Evolutionary conservation across 1,139 yeast genomes (phyloP).

Genomic region (Hansenula anomala): DNA sequence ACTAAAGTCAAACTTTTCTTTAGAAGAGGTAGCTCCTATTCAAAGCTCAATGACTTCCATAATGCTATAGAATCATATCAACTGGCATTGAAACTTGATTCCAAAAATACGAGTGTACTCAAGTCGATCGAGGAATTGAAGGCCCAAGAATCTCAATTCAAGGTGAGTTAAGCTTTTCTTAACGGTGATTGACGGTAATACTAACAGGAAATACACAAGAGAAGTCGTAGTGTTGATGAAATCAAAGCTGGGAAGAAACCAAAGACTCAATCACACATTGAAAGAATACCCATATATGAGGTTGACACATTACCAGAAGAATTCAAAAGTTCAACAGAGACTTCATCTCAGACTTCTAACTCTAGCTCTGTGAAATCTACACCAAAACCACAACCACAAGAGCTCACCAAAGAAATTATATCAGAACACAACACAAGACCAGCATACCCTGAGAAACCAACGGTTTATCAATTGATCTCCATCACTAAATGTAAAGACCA

Average conservation of each 20-base stretch:
- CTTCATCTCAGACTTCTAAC: too few relatives aligned
- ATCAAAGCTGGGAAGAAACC: slow-evolving; percentile 10
- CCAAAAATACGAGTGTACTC: slow-evolving; percentile 33
- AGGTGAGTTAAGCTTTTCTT: not conserved
- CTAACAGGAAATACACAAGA: too few relatives aligned
- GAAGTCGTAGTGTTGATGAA: slow-evolving; percentile 18
- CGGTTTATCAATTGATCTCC: slow-evolving; percentile 14
- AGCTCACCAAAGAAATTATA: not conserved
- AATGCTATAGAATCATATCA: slow-evolving; percentile 35
- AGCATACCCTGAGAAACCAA: slow-evolving; percentile 13
- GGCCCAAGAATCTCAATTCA: slow-evolving; percentile 9
- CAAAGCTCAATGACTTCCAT: slow-evolving; percentile 28
- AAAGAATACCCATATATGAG: slow-evolving; percentile 34
- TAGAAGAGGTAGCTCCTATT: slow-evolving; percentile 49
- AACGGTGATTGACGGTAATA: too few relatives aligned
- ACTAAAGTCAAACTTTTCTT: slow-evolving; percentile 49
- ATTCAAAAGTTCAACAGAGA: slow-evolving; percentile 16
- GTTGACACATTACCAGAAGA: slow-evolving; percentile 44
- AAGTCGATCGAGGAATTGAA: slow-evolving; percentile 15
- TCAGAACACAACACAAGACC: not conserved
- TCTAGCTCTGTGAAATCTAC: too few relatives aligned
- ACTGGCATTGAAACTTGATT: slow-evolving; percentile 42
- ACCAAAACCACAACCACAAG: not conserved
- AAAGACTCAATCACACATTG: slow-evolving; percentile 6
- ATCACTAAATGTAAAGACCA: slow-evolving; percentile 16